Conservation (phyloP, 148 eudicot species). For the Gaultheria prostrata region DNA sequence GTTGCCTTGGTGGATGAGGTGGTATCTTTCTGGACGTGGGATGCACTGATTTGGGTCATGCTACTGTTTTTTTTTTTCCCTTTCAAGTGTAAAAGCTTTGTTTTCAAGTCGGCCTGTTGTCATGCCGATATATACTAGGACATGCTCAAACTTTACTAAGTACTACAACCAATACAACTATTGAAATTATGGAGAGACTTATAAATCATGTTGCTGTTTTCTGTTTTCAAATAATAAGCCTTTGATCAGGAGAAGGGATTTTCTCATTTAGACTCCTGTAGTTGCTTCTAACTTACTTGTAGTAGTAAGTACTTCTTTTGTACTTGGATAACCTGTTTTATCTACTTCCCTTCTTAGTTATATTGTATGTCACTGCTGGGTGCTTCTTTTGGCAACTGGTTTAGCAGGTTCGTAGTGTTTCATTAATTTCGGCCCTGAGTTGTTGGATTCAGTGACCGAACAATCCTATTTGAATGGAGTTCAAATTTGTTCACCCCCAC, state of each 20-base stretch:
- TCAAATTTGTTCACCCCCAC: too few relatives aligned
- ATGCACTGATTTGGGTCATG: neutral
- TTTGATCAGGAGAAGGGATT: neutral
- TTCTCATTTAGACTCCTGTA: neutral
- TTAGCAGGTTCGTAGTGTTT: neutral
- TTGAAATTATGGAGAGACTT: neutral
- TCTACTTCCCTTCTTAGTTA: neutral
- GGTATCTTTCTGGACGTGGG: too few relatives aligned
- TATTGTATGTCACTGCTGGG: neutral
- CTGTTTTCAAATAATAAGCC: neutral
- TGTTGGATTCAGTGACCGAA: neutral
- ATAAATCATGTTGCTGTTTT: neutral
- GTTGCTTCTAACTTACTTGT: neutral
- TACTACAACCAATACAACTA: neutral
- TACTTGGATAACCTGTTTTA: neutral
- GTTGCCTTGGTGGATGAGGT: too few relatives aligned
- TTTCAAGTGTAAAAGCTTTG: neutral
- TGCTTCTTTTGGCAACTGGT: conserved; percentile 3
- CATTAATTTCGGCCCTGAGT: neutral
- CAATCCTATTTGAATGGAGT: conserved; percentile 3
- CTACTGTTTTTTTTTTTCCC: neutral
- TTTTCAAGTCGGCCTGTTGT: neutral
- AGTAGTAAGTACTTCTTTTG: neutral
- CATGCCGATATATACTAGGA: neutral
- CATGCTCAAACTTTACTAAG: neutral